These are phyloP conservation scores for Trichosporon sp. DNA, from an alignment of 1,284 basidiomycete genomes.

Conservation along the genomic window DNA sequence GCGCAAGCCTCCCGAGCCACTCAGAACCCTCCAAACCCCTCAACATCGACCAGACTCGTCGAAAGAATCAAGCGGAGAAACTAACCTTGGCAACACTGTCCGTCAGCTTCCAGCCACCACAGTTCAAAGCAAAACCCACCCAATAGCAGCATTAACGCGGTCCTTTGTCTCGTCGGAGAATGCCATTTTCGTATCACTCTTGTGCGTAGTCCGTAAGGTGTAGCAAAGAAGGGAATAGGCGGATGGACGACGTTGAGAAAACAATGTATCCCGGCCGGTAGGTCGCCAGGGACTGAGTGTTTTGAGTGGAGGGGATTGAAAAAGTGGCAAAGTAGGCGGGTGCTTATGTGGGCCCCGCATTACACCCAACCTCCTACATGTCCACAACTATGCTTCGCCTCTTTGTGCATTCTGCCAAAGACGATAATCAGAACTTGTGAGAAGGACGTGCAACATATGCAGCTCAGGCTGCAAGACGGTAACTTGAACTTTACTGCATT, in stretches of 20 bases:
- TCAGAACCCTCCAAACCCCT: not conserved
- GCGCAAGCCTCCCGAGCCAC: too few species aligned
- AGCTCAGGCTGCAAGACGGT: too few species aligned
- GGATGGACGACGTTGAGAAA: not conserved
- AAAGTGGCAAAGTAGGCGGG: not conserved
- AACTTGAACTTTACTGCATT: not conserved
- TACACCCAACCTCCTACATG: too few species aligned
- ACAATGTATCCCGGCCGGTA: not conserved
- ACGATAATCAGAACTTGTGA: too few species aligned
- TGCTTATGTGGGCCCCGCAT: not conserved
- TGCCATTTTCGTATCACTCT: conserved; percentile 31
- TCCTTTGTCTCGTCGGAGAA: conserved; percentile 50
- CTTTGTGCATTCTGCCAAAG: too few species aligned
- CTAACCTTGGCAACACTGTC: conserved; percentile 19
- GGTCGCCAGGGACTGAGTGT: not conserved
- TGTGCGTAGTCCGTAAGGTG: not conserved
- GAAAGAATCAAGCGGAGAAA: not conserved
- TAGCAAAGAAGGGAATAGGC: not conserved
- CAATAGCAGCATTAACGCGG: conserved; percentile 45
- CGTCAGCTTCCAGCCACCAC: not conserved
- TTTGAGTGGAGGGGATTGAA: not conserved
- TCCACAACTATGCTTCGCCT: too few species aligned
- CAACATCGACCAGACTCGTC: not conserved
- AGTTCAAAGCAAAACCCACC: conserved; percentile 29
- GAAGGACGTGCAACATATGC: too few species aligned